Percentiles rank a stretch among this genome's conserved stretches.
Conservation (phyloP, 2,329 filamentous ascomycete genomes). For the Dactylellina leptospora region DNA sequence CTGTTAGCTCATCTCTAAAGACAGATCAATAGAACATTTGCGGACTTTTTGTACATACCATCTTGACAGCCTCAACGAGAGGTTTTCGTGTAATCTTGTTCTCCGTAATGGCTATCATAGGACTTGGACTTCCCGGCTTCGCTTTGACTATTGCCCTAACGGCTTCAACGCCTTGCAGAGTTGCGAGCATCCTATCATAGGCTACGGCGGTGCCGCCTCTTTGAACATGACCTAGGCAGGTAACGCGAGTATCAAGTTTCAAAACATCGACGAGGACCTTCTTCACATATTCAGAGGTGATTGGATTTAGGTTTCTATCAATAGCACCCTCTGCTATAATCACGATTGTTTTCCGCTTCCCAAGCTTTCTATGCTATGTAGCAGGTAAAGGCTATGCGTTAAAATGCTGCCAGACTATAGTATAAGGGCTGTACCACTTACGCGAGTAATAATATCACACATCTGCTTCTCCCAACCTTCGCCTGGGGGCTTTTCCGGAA, state of each 20-base stretch:
- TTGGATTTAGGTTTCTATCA: constrained; percentile 83
- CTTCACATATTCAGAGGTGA: constrained; percentile 82
- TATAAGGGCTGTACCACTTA: constrained; percentile 59
- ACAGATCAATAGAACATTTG: no score
- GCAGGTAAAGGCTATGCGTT: constrained; percentile 19
- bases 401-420: not conserved
- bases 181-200: constrained; percentile 92
- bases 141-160: constrained; percentile 90
- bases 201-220: constrained; percentile 90
- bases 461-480: constrained; percentile 91
- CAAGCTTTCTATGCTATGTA: constrained; percentile 78
- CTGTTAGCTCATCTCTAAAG: no score
- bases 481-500: constrained; percentile 88
- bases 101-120: constrained; percentile 95
- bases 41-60: constrained; percentile 34
- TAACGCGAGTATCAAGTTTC: constrained; percentile 89
- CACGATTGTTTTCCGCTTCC: constrained; percentile 97
- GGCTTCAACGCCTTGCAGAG: constrained; percentile 91
- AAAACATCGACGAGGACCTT: constrained; percentile 81
- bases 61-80: constrained; percentile 82
- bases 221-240: constrained; percentile 96
- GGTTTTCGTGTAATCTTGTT: constrained; percentile 96
- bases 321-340: constrained; percentile 96
- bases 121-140: constrained; percentile 86
- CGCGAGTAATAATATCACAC: constrained; percentile 77